Percentiles rank a stretch among this genome's conserved stretches.
These are phyloP conservation scores for Sphagnurus paluster DNA, from an alignment of 1,284 basidiomycete genomes.

Conservation along the genomic window DNA sequence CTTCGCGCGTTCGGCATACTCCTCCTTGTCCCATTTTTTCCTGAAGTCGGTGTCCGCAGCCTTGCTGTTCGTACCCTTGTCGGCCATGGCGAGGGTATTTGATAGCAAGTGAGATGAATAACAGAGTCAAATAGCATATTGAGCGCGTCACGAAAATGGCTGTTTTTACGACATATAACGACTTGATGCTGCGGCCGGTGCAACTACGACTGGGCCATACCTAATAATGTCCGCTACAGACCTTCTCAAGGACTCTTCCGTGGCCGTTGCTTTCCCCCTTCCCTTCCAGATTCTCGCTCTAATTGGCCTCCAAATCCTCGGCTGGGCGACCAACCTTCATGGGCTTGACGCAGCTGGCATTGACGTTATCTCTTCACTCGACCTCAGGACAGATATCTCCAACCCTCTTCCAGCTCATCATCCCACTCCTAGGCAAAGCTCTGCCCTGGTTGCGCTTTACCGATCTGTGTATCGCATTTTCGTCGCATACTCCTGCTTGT, in stretches of 20 bases:
- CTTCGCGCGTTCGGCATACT: constrained; percentile 75
- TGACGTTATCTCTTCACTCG: constrained; percentile 71
- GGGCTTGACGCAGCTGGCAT: constrained; percentile 74
- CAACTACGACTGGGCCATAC: constrained; percentile 13
- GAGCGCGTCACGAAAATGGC: constrained; percentile 8
- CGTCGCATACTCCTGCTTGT: constrained; percentile 57
- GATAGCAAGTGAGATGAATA: constrained; percentile 4
- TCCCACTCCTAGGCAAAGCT: constrained; percentile 32
- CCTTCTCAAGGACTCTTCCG: constrained; percentile 37
- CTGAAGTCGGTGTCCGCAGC: constrained; percentile 75
- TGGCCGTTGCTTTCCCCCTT: constrained; percentile 70
- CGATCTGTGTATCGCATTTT: constrained; percentile 70
- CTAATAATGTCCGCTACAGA: constrained; percentile 35
- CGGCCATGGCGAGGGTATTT: constrained; percentile 45
- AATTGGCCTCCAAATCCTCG: constrained; percentile 67
- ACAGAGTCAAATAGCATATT: constrained; percentile 15
- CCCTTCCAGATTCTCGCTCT: constrained; percentile 82
- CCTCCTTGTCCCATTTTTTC: constrained; percentile 87
- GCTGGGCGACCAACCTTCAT: constrained; percentile 89
- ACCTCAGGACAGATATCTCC: constrained; percentile 45
- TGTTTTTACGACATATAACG: constrained; percentile 7
- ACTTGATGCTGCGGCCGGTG: constrained; percentile 21
- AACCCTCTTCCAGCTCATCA: constrained; percentile 32
- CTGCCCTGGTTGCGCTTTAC: constrained; percentile 47
- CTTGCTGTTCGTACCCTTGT: constrained; percentile 60